A percentile compares a stretch with the other conserved stretches of the same genome.
phyloP scores from a whole-genome alignment of 495 filamentous ascomycete species.

The Hyaloscypha variabilis region DNA sequence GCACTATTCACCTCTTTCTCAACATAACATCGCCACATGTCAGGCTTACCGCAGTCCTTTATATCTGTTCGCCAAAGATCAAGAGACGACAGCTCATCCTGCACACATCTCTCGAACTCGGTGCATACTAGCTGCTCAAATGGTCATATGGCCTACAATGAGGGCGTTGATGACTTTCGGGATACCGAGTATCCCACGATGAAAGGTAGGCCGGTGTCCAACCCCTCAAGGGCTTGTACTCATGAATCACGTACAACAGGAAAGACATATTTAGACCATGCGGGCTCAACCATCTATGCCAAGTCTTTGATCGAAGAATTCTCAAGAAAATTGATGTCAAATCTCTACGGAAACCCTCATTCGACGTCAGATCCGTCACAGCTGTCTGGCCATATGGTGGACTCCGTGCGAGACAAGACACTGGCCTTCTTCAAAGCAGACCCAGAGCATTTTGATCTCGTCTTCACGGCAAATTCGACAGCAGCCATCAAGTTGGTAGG shows the following conservation, averaged over 20 bases:
- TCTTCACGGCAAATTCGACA: conserved; percentile 72
- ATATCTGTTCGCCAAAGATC: background rate
- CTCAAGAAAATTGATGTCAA: conserved; percentile 54
- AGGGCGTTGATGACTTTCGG: conserved; percentile 37
- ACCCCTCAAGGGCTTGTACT: background rate
- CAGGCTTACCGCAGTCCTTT: background rate
- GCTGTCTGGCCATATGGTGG: conserved; percentile 61
- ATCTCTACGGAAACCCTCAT: conserved; percentile 77
- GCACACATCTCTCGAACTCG: background rate
- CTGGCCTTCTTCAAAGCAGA: conserved; percentile 65
- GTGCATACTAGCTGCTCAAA: background rate
- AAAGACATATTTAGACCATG: conserved; percentile 70
- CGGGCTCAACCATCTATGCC: conserved; percentile 73
- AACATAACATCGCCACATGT: background rate
- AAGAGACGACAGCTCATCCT: background rate
- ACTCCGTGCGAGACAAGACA: conserved; percentile 57
- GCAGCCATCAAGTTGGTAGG: conserved; percentile 71
- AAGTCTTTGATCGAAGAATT: conserved; percentile 63
- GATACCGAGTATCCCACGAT: conserved; percentile 47
- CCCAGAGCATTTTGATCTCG: conserved; percentile 65
- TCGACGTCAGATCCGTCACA: conserved; percentile 68
- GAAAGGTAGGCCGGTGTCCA: conserved; percentile 31
- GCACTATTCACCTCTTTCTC: background rate
- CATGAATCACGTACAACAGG: conserved; percentile 33
- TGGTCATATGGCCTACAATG: conserved; percentile 13